Conservation (phyloP, 139 green algal species). For the Pleodorina starrii region DNA sequence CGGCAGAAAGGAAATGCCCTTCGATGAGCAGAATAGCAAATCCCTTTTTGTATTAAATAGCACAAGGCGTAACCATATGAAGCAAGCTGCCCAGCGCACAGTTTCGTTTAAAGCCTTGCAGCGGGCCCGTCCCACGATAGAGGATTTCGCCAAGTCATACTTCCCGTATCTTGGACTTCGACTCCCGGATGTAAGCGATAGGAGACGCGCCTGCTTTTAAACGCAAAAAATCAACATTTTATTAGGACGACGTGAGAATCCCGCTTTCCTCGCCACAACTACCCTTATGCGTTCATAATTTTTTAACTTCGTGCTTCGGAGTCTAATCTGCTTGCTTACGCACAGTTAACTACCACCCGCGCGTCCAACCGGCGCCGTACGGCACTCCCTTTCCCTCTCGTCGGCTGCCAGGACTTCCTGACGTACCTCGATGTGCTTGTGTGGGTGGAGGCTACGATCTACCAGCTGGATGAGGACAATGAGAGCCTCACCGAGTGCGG, state of each 20-base stretch:
- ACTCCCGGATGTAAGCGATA: slow-evolving; percentile 38
- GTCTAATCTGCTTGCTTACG: not conserved
- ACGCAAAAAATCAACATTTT: not conserved
- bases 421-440: slow-evolving; percentile 76
- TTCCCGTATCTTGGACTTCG: slow-evolving; percentile 75
- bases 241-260: not conserved
- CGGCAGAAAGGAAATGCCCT: too few species aligned
- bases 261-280: not conserved
- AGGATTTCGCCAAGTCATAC: slow-evolving; percentile 83
- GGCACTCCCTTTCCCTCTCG: not conserved
- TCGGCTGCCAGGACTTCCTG: slow-evolving; percentile 68
- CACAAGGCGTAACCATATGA: too few species aligned
- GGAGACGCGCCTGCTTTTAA: too few species aligned
- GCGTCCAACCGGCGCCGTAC: not conserved
- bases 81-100: too few species aligned
- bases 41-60: too few species aligned
- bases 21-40: too few species aligned
- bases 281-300: not conserved
- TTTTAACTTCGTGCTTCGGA: not conserved
- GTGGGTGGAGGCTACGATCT: slow-evolving; percentile 82
- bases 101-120: slow-evolving; percentile 36
- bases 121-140: slow-evolving; percentile 74
- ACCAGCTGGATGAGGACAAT: slow-evolving; percentile 85
- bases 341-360: not conserved
- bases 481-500: slow-evolving; percentile 56